A percentile compares a stretch with the other conserved stretches of the same genome.
Conservation (phyloP, 1,284 basidiomycete species). For the Cystobasidium sp. region DNA sequence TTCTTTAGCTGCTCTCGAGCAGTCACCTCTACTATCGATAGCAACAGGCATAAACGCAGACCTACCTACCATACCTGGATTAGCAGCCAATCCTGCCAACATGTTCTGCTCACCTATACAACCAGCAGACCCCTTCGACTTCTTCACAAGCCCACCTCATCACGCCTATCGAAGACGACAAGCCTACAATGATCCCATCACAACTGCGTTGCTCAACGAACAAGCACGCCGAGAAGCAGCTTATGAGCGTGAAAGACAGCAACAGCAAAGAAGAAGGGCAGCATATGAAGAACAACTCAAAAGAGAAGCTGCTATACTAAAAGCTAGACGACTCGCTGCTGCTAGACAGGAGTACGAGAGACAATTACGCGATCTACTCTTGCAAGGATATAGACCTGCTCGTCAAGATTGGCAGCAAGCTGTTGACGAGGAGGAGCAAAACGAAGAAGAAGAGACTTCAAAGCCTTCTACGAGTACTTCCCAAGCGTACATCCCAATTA, state of each 20-base stretch:
- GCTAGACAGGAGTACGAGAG: not conserved
- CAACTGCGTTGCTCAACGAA: not conserved
- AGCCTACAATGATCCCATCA: not conserved
- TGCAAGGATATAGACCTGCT: too few relatives aligned
- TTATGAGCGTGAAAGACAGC: constrained; percentile 4
- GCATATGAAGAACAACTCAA: constrained; percentile 2
- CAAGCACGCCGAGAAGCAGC: constrained; percentile 12
- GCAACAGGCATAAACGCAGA: not conserved
- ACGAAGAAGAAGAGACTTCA: not conserved
- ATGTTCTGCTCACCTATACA: constrained; percentile 26
- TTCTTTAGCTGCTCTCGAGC: not conserved
- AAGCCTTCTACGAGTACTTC: not conserved
- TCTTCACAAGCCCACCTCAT: not conserved
- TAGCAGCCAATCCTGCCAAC: not conserved
- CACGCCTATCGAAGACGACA: not conserved
- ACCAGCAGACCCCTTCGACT: not conserved
- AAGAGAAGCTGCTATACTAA: not conserved
- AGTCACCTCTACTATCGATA: not conserved
- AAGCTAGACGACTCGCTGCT: constrained; percentile 18
- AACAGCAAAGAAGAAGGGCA: not conserved
- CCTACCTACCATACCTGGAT: not conserved
- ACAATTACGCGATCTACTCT: too few relatives aligned
- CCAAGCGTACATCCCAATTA: not conserved
- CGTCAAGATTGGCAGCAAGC: not conserved
- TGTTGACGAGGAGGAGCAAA: not conserved